phyloP scores from a whole-genome alignment of 495 filamentous ascomycete genomes.

The Cercophora sp. region DNA sequence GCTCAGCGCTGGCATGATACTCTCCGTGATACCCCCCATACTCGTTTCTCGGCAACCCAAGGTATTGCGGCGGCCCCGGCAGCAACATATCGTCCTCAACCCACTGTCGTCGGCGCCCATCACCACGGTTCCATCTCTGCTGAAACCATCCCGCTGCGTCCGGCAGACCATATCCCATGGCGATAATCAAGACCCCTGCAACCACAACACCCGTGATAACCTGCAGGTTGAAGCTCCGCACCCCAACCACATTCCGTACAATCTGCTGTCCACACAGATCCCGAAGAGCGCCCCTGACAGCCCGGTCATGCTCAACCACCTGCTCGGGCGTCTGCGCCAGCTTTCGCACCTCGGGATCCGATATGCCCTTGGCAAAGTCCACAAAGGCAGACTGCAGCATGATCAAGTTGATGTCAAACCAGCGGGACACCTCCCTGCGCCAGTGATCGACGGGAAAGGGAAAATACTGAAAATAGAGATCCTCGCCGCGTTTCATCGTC shows the following conservation, averaged over 20 bases:
- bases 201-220: not conserved
- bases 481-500: not conserved
- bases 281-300: not conserved
- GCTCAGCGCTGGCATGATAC: no score
- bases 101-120: not conserved
- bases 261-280: not conserved
- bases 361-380: not conserved
- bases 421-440: not conserved
- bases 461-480: not conserved
- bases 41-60: no score
- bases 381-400: constrained; percentile 1
- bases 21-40: no score
- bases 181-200: not conserved
- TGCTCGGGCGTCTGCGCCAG: not conserved
- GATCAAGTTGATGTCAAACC: not conserved
- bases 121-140: not conserved
- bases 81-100: not conserved
- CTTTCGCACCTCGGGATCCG: not conserved
- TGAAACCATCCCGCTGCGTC: not conserved
- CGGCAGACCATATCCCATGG: not conserved
- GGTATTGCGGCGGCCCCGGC: no score
- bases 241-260: not conserved
- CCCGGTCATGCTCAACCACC: no score
- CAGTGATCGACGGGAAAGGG: not conserved
- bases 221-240: not conserved